Base-by-base conservation (phyloP, 2,329 filamentous ascomycete genomes). In the Bertia moriformis region DNA sequence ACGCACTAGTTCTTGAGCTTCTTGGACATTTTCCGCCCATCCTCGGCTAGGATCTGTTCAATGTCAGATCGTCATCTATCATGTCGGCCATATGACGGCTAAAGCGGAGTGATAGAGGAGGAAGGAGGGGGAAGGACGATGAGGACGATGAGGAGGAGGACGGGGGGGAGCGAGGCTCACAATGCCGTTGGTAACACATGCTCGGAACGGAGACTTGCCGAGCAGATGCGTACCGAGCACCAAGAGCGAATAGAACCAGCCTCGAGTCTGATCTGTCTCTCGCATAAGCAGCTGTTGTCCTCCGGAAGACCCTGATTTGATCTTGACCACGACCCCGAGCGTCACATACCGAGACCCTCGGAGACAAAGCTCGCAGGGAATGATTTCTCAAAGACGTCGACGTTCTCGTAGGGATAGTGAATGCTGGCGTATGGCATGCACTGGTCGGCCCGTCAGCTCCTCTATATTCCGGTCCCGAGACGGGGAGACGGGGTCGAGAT, bases 11-110 rank as follows among this genome's bases (percentile, higher is more conserved):
- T 96, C 65, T 95, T 93, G 42, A 94, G 68, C 40, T 88, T 77
- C 62, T 96, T 96, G 4, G 87, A 94, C 89, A 96, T 96, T 68
- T 96, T 96, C 68, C 94, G 95, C 41, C 89, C 89, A 52, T 94
- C 86, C 55, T 93, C 87, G 1, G 88, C 88, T 30, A 95, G 70
- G 3, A n/a, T n/a, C n/a, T n/a, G n/a, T n/a, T n/a, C n/a, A n/a
- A n/a, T n/a, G n/a, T n/a, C n/a, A n/a, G n/a, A n/a, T n/a, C n/a
- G n/a, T n/a, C n/a, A n/a, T n/a, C n/a, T n/a, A n/a, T n/a, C n/a
- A n/a, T n/a, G n/a, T n/a, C n/a, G n/a, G n/a, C n/a, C n/a, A n/a
- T n/a, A n/a, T n/a, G n/a, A n/a, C n/a, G n/a, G n/a, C n/a, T n/a
- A n/a, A n/a, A n/a, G n/a, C n/a, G n/a, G n/a, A n/a, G n/a, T n/a